Evolutionary conservation across 768 basidiomycete genomes (phyloP).

Genomic region (Rickenella mellea): DNA sequence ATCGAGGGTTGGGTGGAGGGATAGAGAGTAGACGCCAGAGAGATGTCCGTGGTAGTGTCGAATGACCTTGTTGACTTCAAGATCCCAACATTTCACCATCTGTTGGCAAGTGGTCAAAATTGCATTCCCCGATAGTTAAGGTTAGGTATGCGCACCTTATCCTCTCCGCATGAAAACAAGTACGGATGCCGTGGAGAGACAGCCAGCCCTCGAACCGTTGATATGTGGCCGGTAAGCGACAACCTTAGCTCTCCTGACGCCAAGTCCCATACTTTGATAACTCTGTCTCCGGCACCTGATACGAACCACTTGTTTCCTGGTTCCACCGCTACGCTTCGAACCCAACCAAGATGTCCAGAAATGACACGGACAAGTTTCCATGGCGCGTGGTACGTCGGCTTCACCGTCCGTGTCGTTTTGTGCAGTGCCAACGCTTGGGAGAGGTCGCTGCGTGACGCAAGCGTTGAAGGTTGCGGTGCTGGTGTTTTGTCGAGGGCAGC

Average conservation of each 20-base stretch:
- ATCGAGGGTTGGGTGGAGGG: constrained; percentile 92
- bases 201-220: constrained; percentile 89
- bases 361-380: constrained; percentile 98
- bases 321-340: constrained; percentile 90
- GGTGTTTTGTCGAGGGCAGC: constrained; percentile 71
- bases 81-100: constrained; percentile 99
- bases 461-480: constrained; percentile 56
- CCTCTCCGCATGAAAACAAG: constrained; percentile 94
- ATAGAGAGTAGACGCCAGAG: constrained; percentile 92
- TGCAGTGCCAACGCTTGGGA: constrained; percentile 87
- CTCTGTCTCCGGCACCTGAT: constrained; percentile 94
- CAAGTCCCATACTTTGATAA: constrained; percentile 98
- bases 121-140: neutral
- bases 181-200: constrained; percentile 93
- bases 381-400: constrained; percentile 90
- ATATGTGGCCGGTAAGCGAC: constrained; percentile 96
- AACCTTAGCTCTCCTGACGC: constrained; percentile 95
- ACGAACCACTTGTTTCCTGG: constrained; percentile 99
- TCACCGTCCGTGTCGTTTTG: constrained; percentile 89
- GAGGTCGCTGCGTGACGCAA: constrained; percentile 53
- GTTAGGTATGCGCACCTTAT: constrained; percentile 57
- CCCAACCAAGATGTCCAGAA: constrained; percentile 97
- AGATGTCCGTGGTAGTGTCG: constrained; percentile 98
- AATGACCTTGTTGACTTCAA: constrained; percentile 98
- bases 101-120: constrained; percentile 20